Evolutionary conservation across 208 protist genomes (phyloP).

Genomic region (Phytomonas serpens): DNA sequence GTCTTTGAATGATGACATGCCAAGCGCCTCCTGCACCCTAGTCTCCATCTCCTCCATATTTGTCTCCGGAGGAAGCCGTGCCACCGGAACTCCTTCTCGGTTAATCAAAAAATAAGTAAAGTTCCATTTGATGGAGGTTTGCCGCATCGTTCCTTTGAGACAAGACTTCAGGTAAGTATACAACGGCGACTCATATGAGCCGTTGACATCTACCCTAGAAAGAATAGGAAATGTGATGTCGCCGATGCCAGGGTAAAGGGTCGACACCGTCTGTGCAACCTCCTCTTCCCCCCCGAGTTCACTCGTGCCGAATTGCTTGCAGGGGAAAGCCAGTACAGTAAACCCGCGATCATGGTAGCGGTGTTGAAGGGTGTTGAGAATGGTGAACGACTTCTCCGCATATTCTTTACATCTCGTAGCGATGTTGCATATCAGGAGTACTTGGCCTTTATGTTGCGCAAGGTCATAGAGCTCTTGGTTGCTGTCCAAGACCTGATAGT

Average conservation of each 20-base stretch:
- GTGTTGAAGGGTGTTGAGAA: constrained; percentile 68
- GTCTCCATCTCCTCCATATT: constrained; percentile 43
- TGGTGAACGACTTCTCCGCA: constrained; percentile 77
- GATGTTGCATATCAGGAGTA: constrained; percentile 90
- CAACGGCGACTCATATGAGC: constrained; percentile 59
- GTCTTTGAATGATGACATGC: not conserved
- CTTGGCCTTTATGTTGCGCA: constrained; percentile 76
- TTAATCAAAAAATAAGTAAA: constrained; percentile 91
- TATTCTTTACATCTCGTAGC: constrained; percentile 83
- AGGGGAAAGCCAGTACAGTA: constrained; percentile 89
- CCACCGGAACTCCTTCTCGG: constrained; percentile 49
- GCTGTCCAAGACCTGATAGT: constrained; percentile 57
- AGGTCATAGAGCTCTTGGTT: constrained; percentile 78
- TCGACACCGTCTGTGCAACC: constrained; percentile 63
- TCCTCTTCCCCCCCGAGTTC: constrained; percentile 80
- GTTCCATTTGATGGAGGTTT: constrained; percentile 88
- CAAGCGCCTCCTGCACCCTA: constrained; percentile 38
- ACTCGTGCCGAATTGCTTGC: constrained; percentile 83
- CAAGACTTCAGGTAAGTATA: constrained; percentile 76
- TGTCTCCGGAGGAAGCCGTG: constrained; percentile 61
- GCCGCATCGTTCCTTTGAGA: constrained; percentile 46
- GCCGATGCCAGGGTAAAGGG: constrained; percentile 30
- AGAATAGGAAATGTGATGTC: constrained; percentile 64
- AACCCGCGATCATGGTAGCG: constrained; percentile 82
- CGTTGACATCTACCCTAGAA: constrained; percentile 88